phyloP scores from a whole-genome alignment of 1,284 basidiomycete species.

The Melampsora americana region DNA sequence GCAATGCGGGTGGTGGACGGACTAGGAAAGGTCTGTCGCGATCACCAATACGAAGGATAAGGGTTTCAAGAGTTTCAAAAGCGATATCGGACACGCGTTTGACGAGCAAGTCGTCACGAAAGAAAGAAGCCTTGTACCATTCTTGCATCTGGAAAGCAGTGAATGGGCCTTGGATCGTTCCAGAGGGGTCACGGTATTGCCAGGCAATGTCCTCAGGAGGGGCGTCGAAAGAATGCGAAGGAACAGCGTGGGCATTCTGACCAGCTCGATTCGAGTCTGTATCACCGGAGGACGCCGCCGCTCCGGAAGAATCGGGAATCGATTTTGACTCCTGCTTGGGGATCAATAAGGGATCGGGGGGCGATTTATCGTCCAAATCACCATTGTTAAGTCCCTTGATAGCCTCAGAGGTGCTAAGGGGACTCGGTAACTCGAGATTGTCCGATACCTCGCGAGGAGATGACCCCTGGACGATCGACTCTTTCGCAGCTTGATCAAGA shows the following conservation, averaged over 20 bases:
- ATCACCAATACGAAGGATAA: slow-evolving; percentile 53
- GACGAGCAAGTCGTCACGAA: slow-evolving; percentile 45
- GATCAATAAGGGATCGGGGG: neutral
- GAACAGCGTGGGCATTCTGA: neutral
- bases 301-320: neutral
- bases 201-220: slow-evolving; percentile 39
- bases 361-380: neutral
- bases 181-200: slow-evolving; percentile 41
- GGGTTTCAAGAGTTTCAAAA: slow-evolving; percentile 54
- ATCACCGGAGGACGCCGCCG: neutral
- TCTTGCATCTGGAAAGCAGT: slow-evolving; percentile 43
- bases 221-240: slow-evolving; percentile 3
- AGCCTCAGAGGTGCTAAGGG: neutral
- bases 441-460: neutral
- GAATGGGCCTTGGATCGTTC: slow-evolving; percentile 40
- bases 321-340: neutral
- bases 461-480: neutral
- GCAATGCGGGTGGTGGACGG: slow-evolving; percentile 34
- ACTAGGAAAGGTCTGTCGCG: slow-evolving; percentile 53
- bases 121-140: slow-evolving; percentile 41
- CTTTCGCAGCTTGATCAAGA: slow-evolving; percentile 21
- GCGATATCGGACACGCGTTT: slow-evolving; percentile 52
- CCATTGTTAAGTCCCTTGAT: neutral
- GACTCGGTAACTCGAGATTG: slow-evolving; percentile 1
- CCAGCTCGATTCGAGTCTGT: neutral